Evolutionary conservation across 257 asterid species (phyloP).

Genomic region (Scutellaria galericulata): DNA sequence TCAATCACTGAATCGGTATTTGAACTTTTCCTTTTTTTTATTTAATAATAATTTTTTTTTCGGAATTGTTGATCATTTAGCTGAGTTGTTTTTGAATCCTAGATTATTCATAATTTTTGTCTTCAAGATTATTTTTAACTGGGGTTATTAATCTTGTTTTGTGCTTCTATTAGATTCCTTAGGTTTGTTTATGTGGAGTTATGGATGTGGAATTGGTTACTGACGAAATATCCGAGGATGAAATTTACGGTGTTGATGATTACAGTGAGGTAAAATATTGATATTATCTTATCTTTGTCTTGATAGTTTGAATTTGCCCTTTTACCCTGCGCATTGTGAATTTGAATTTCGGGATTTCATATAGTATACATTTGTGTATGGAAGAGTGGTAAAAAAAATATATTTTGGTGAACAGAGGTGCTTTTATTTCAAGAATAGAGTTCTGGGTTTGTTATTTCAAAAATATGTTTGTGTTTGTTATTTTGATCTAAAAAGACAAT

Average conservation of each 20-base stretch:
- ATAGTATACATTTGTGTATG: slow-evolving; percentile 16
- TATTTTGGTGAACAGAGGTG: slow-evolving; percentile 10
- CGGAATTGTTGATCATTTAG: slow-evolving; percentile 3
- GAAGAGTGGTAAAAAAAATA: background rate
- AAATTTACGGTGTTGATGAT: slow-evolving; percentile 58
- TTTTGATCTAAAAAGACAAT: slow-evolving; percentile 27
- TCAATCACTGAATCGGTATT: slow-evolving; percentile 26
- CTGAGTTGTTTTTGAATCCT: slow-evolving; percentile 21
- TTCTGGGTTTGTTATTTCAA: too few relatives aligned
- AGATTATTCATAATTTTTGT: background rate
- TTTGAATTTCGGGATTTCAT: slow-evolving; percentile 23
- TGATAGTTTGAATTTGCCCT: slow-evolving; percentile 15
- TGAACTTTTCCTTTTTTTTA: background rate
- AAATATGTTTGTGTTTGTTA: slow-evolving; percentile 28
- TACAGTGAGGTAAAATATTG: slow-evolving; percentile 56
- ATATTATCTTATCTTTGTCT: slow-evolving; percentile 4
- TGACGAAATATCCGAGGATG: slow-evolving; percentile 68
- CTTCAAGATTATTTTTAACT: background rate
- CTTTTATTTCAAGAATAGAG: slow-evolving; percentile 18
- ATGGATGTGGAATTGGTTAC: slow-evolving; percentile 83
- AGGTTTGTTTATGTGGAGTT: slow-evolving; percentile 52
- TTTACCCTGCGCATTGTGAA: slow-evolving; percentile 15
- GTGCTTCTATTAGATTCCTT: slow-evolving; percentile 9
- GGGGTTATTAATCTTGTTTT: slow-evolving; percentile 19
- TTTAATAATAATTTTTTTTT: too few relatives aligned